Conservation (phyloP, 805 yeast species). For the Lachancea kluyveri region DNA sequence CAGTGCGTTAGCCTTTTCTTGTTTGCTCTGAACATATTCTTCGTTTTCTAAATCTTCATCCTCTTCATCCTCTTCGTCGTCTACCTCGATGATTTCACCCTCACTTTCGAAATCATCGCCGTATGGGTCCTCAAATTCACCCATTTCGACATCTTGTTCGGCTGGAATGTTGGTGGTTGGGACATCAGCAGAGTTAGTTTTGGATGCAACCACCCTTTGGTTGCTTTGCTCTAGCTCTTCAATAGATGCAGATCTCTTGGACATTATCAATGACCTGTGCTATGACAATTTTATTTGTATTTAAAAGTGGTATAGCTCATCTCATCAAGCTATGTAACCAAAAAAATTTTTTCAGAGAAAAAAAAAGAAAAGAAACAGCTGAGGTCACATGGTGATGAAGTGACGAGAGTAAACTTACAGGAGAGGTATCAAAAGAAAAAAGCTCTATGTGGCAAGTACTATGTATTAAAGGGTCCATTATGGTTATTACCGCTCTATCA, state of each 20-base stretch:
- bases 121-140: conserved; percentile 81
- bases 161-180: conserved; percentile 20
- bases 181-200: conserved; percentile 25
- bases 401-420: too few species aligned
- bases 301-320: conserved; percentile 2
- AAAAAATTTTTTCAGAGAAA: conserved; percentile 13
- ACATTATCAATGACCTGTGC: conserved; percentile 30
- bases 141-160: conserved; percentile 52
- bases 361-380: conserved; percentile 3
- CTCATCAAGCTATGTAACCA: conserved; percentile 14
- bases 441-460: too few species aligned
- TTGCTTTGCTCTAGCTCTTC: conserved; percentile 34
- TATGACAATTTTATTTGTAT: not conserved
- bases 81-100: conserved; percentile 80
- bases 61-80: conserved; percentile 47
- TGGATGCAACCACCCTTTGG: conserved; percentile 37
- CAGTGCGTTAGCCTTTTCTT: conserved; percentile 31
- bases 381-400: too few species aligned
- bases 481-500: too few species aligned
- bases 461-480: too few species aligned
- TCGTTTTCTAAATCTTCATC: conserved; percentile 32
- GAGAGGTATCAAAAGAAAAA: too few species aligned
- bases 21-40: conserved; percentile 32
- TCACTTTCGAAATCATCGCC: conserved; percentile 93
- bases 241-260: conserved; percentile 44